Conservation (phyloP, 768 basidiomycete genomes). For the Suillus americanus region DNA sequence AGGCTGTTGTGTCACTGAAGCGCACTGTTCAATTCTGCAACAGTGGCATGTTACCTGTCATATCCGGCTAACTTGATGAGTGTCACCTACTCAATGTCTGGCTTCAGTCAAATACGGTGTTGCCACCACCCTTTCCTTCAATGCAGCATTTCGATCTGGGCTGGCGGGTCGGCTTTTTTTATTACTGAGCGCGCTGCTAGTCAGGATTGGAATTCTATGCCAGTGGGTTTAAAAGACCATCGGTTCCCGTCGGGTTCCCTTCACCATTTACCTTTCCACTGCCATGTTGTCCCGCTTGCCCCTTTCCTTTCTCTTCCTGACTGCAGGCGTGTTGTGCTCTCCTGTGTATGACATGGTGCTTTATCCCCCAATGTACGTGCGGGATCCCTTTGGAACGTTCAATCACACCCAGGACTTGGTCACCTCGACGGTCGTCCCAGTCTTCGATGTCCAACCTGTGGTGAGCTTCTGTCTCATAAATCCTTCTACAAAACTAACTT, state of each 20-base stretch:
- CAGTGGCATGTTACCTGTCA: background rate
- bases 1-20: background rate
- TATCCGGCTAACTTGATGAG: background rate
- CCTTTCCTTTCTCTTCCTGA: slow-evolving; percentile 13
- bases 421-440: background rate
- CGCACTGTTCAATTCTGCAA: background rate
- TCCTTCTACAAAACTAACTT: background rate
- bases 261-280: too few relatives aligned
- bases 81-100: background rate
- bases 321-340: slow-evolving; percentile 6
- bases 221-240: too few relatives aligned
- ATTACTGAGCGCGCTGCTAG: too few relatives aligned
- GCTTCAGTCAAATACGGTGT: background rate
- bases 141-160: background rate
- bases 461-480: background rate
- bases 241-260: too few relatives aligned
- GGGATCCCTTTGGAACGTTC: background rate
- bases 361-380: background rate
- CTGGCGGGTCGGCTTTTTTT: background rate
- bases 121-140: too few relatives aligned
- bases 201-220: too few relatives aligned
- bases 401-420: background rate
- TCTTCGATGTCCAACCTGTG: background rate
- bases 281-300: slow-evolving; percentile 14
- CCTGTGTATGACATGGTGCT: slow-evolving; percentile 11